phyloP scores from a whole-genome alignment of 2,329 filamentous ascomycete genomes.

The Sordariomycetes sp. region DNA sequence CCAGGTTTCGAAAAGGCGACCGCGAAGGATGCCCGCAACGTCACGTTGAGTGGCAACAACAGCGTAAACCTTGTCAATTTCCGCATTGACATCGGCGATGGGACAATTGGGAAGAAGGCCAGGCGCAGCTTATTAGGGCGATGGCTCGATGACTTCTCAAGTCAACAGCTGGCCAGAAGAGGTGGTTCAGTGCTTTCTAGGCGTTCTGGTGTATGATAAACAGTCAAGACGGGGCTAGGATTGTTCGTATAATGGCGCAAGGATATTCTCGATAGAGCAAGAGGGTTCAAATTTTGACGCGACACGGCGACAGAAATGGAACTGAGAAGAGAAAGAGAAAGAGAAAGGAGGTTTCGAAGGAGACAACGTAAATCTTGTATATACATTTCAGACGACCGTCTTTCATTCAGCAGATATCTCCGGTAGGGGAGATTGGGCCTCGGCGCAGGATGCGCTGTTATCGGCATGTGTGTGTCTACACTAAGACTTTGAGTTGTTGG shows the following conservation, averaged over 20 bases:
- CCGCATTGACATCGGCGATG: slow-evolving; percentile 26
- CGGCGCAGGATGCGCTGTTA: too few relatives aligned
- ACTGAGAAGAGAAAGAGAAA: too few relatives aligned
- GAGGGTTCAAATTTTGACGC: background rate
- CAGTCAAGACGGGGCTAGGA: too few relatives aligned
- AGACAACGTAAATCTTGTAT: slow-evolving; percentile 1
- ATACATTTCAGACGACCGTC: slow-evolving; percentile 2
- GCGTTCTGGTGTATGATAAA: too few relatives aligned
- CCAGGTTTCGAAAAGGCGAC: slow-evolving; percentile 21
- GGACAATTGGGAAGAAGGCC: slow-evolving; percentile 15
- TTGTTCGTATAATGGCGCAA: background rate
- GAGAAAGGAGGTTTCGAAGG: background rate
- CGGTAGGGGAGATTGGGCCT: slow-evolving; percentile 4
- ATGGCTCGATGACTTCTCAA: background rate
- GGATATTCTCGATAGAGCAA: background rate
- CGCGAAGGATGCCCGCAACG: slow-evolving; percentile 26
- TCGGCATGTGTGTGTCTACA: background rate
- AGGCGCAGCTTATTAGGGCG: background rate
- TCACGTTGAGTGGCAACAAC: slow-evolving; percentile 33
- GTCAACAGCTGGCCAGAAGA: background rate
- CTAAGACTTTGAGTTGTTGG: background rate
- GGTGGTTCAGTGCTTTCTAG: background rate
- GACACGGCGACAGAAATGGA: background rate
- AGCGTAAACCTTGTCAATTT: slow-evolving; percentile 42
- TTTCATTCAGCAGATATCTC: slow-evolving; percentile 15